A percentile compares a stretch with the other conserved stretches of the same genome.
These are phyloP conservation scores for Salix arbutifolia DNA, from an alignment of 345 rosid species.

Conservation along the genomic window DNA sequence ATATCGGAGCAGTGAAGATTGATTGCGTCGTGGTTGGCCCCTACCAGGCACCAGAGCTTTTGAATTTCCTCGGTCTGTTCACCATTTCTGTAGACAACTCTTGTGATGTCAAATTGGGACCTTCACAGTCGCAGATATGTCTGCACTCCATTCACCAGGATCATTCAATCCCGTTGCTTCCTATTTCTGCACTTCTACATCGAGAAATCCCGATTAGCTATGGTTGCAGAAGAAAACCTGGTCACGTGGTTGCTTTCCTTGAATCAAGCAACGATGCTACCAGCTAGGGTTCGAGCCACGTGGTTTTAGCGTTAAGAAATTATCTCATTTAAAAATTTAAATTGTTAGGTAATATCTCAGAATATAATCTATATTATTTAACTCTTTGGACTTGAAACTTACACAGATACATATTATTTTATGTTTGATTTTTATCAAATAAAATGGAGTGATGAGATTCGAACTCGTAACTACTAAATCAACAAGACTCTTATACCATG, in stretches of 20 bases:
- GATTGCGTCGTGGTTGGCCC: background rate
- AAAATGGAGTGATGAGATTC: no score
- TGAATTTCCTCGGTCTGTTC: background rate
- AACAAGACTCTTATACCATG: rapidly evolving
- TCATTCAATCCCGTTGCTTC: background rate
- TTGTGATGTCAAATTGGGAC: background rate
- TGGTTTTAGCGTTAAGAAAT: background rate
- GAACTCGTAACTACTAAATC: rapidly evolving
- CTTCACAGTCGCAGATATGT: background rate
- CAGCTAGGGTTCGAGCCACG: background rate
- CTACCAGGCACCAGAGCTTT: background rate
- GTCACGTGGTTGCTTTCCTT: background rate
- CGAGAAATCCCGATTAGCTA: background rate
- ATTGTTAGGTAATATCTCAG: rapidly evolving
- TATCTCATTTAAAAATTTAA: rapidly evolving
- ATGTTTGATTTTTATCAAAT: no score
- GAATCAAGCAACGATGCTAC: background rate
- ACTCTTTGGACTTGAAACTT: no score
- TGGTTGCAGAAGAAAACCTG: background rate
- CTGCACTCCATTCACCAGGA: background rate
- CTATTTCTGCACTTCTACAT: background rate
- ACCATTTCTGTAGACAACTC: background rate
- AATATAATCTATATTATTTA: no score
- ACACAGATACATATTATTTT: rapidly evolving
- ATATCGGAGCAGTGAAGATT: background rate